phyloP scores from a whole-genome alignment of 345 rosid species.

The Geranium rotundifolium region DNA sequence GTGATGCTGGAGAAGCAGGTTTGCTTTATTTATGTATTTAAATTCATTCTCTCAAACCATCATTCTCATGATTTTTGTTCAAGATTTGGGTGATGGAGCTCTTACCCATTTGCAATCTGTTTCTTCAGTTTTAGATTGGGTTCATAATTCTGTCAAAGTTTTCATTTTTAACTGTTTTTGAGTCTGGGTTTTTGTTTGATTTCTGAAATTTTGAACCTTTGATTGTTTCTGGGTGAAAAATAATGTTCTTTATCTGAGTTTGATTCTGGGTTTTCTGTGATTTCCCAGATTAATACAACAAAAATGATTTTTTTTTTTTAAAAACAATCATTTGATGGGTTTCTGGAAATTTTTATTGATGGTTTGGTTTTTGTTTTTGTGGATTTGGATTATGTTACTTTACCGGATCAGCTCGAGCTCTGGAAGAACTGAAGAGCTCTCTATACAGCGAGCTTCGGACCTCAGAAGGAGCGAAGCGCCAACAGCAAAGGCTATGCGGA shows the following conservation, averaged over 20 bases:
- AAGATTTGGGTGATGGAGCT: background rate
- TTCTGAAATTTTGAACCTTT: no score
- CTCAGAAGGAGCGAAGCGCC: slow-evolving; percentile 79
- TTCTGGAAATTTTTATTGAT: background rate
- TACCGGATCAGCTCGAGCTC: slow-evolving; percentile 42
- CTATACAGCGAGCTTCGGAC: slow-evolving; percentile 75
- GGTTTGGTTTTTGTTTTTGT: background rate
- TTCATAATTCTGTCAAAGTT: no score
- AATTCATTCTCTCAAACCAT: background rate
- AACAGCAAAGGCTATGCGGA: slow-evolving; percentile 76
- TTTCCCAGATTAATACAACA: no score
- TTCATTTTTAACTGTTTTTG: no score
- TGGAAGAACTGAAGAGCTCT: slow-evolving; percentile 78
- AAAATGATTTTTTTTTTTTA: no score
- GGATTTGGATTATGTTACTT: background rate
- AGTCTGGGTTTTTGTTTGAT: no score
- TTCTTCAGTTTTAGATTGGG: no score
- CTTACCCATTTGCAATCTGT: background rate
- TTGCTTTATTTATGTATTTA: background rate
- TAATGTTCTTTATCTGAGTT: no score
- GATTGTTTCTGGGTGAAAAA: no score
- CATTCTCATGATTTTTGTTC: background rate
- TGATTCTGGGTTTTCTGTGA: no score
- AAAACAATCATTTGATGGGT: background rate
- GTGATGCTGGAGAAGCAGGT: slow-evolving; percentile 97